Conservation (phyloP, 805 yeast species). For the Kodamaea hsintzibuensis region DNA sequence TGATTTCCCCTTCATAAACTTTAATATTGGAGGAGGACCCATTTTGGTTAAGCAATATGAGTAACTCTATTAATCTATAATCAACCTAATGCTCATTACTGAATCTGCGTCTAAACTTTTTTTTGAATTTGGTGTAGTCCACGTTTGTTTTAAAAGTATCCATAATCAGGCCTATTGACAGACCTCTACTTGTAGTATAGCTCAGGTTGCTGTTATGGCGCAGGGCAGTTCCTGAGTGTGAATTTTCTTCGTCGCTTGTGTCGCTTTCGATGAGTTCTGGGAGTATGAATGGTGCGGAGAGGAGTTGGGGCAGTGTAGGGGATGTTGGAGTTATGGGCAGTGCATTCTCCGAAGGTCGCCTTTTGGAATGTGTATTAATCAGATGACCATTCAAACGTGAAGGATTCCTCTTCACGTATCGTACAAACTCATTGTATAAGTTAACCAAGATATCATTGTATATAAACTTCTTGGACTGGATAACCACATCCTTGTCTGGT, state of each 20-base stretch:
- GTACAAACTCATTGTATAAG: constrained; percentile 34
- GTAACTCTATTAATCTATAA: constrained; percentile 5
- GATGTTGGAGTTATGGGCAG: constrained; percentile 1
- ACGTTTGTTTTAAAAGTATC: constrained; percentile 25
- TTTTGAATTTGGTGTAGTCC: constrained; percentile 29
- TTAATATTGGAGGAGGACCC: too few relatives aligned
- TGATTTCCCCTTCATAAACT: too few relatives aligned
- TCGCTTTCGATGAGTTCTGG: constrained; percentile 9
- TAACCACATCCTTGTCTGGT: constrained; percentile 18
- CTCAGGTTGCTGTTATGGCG: constrained; percentile 11
- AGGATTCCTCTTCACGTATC: constrained; percentile 13
- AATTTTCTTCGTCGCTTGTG: constrained; percentile 3
- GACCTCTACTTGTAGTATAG: constrained; percentile 23
- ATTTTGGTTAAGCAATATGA: not conserved
- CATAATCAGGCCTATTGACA: constrained; percentile 32
- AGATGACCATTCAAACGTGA: constrained; percentile 2
- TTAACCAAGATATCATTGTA: constrained; percentile 30
- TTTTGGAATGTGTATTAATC: not conserved
- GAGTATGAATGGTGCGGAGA: not conserved
- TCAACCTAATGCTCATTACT: constrained; percentile 19
- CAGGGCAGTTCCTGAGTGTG: not conserved
- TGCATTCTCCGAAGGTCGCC: not conserved
- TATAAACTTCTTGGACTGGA: constrained; percentile 19
- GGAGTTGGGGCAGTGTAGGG: constrained; percentile 1
- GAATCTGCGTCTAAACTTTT: constrained; percentile 33